Base-by-base conservation (phyloP, 805 yeast species). In the Scheffersomyces lignosus region DNA sequence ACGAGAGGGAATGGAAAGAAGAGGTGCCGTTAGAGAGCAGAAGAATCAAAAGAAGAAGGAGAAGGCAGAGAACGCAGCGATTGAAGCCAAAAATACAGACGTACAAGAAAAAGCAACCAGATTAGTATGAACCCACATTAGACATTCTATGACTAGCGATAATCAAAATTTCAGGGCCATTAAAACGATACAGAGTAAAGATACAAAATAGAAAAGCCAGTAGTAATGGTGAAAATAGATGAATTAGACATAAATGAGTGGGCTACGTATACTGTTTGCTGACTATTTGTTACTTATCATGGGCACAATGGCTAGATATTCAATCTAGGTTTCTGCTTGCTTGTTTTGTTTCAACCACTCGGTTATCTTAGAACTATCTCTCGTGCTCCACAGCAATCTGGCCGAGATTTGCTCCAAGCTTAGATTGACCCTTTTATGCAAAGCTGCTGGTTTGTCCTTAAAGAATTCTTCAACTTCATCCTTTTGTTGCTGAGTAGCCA, bases 401-500 rank as follows among this genome's bases (percentile, higher is more conserved):
- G 10, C 7, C 9, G 7, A 7, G 10, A 20, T 20, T 20, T 10
- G 24, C 10, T 20, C 24, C 10, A 20, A 20, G 9, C 9, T 10
- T 10, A 20, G 24, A 20, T 10, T 7, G 10, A 20, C 24, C 9
- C 9, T 20, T 10, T 20, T 20, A 7, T 20, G 9, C 7, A 20
- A 20, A 20, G 10, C 24, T 10, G 7, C 24, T 7, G 9, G 9
- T 58, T 72, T 80, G 15, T 42, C 55, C n/a, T 53, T 59, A 50
- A 80, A 79, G 70, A 81, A 75, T 20, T 57, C 54, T 43, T 69
- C 64, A 40, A 81, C 74, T 39, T 71, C 74, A 15, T 70, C 66
- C 47, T 71, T 71, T 44, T 79, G 78, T 22, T 70, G 76, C 25
- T 61, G 58, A 35, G 76, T 75, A 18, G 88, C 74, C 62, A 79